Conservation (phyloP, 2,329 filamentous ascomycete genomes). For the Xylaria sp. region DNA sequence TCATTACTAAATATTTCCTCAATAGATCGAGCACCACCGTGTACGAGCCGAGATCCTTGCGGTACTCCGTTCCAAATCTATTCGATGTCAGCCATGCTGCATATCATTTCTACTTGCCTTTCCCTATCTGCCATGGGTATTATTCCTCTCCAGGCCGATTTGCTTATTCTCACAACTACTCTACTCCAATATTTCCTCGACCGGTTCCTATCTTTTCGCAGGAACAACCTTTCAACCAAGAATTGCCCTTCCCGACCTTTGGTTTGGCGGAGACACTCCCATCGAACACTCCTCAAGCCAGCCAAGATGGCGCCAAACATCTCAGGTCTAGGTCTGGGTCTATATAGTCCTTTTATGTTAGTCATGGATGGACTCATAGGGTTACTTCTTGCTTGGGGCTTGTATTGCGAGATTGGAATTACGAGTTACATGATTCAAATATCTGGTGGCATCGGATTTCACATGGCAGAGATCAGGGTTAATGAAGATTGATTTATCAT, state of each 20-base stretch:
- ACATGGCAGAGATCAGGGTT: not conserved
- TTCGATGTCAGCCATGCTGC: conserved; percentile 16
- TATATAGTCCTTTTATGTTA: conserved; percentile 14
- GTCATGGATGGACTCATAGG: not conserved
- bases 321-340: conserved; percentile 32
- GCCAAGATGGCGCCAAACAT: conserved; percentile 20
- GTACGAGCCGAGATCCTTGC: conserved; percentile 21
- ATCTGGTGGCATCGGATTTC: not conserved
- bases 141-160: conserved; percentile 10
- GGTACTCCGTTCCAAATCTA: conserved; percentile 10
- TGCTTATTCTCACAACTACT: not conserved
- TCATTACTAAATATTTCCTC: conserved; percentile 1
- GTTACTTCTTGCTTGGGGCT: not conserved
- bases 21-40: conserved; percentile 28
- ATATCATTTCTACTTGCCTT: conserved; percentile 36
- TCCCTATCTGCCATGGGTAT: conserved; percentile 30
- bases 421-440: not conserved
- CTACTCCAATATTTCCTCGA: conserved; percentile 6
- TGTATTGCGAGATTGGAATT: conserved; percentile 5
- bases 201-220: not conserved
- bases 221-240: not conserved
- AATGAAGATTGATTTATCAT: not conserved
- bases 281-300: conserved; percentile 15
- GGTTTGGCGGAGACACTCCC: conserved; percentile 26
- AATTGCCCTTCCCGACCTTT: not conserved